Base-by-base conservation (phyloP, 2,329 filamentous ascomycete species). In the Fusarium chaquense region DNA sequence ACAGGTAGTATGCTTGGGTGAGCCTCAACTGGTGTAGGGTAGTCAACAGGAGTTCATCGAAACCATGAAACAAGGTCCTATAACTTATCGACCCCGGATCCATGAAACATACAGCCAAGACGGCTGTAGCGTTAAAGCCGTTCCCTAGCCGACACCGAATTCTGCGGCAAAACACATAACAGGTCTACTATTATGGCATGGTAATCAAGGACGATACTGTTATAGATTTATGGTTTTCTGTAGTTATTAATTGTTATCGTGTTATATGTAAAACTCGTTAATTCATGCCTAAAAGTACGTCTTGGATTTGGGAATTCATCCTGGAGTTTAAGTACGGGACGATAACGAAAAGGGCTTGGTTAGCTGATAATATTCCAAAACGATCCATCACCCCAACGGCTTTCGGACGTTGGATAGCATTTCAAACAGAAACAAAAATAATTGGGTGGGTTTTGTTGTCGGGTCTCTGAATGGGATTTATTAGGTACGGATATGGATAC, bases 71-170 rank as follows among this genome's bases (percentile, higher is more conserved):
- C 52, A 47, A 36, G n/a, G n/a, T 13, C 36, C 36, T 40, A 22
- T 40, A 22, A 22, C n/a, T 40, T 45, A 24, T 18, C n/a, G 38
- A 49, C 35, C 58, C 58, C 32, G 20, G 58, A 63, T 57, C 58
- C 58, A 49, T 63, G 43, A 56, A 41, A 35, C 44, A 10, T 22
- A 26, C 12, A 43, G 36, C 45, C 41, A 52, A 50, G 54, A 35
- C 45, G 26, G 58, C 43, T 15, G 51, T 57, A 64, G 45, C 53
- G 50, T 59, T 58, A 60, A 53, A 68, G 52, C 55, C 51, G 68
- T 70, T 70, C 49, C 67, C 68, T 70, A 55, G 67, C 68, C 67
- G 67, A 70, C 68, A 71, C 45, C 40, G 43, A 38, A 32, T 68
- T 24, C 45, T 49, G 47, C 55, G 44, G 47, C 52, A 20, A 40